phyloP scores from a whole-genome alignment of 2,329 filamentous ascomycete genomes.

The Hymenoscyphus albidus region DNA sequence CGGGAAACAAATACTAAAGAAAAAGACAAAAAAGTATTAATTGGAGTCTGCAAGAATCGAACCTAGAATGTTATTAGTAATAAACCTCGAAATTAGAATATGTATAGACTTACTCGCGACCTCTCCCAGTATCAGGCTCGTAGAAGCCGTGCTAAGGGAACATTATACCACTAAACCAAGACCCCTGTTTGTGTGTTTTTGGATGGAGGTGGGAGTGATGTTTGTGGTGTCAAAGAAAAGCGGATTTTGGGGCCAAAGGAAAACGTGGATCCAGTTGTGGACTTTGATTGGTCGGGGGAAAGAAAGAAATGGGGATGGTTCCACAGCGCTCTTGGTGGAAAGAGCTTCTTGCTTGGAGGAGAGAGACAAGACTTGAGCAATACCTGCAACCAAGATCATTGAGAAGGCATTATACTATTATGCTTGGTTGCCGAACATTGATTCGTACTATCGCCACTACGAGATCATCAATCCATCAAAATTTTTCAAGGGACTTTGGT shows the following conservation, averaged over 20 bases:
- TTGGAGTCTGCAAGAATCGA: too few relatives aligned
- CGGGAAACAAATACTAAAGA: too few relatives aligned
- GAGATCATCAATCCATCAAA: neutral
- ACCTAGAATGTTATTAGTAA: too few relatives aligned
- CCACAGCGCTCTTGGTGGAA: neutral
- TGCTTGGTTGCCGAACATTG: neutral
- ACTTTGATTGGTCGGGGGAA: too few relatives aligned
- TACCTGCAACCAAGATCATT: neutral
- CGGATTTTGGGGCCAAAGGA: too few relatives aligned
- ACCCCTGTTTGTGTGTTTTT: neutral
- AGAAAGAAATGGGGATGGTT: neutral
- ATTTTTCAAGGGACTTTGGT: neutral
- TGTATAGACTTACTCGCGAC: too few relatives aligned
- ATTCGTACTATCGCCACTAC: neutral
- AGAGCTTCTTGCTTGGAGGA: too few relatives aligned
- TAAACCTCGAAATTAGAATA: too few relatives aligned
- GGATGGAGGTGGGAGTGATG: fast-evolving
- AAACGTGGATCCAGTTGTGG: too few relatives aligned
- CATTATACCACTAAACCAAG: constrained; percentile 10
- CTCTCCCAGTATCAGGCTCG: neutral
- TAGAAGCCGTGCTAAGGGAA: constrained; percentile 1
- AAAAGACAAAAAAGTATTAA: too few relatives aligned
- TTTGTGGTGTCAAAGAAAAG: neutral
- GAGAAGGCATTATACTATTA: neutral
- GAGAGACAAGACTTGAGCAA: neutral